Conservation (phyloP, 768 basidiomycete species). For the Rhodosporidiobolus sp. region DNA sequence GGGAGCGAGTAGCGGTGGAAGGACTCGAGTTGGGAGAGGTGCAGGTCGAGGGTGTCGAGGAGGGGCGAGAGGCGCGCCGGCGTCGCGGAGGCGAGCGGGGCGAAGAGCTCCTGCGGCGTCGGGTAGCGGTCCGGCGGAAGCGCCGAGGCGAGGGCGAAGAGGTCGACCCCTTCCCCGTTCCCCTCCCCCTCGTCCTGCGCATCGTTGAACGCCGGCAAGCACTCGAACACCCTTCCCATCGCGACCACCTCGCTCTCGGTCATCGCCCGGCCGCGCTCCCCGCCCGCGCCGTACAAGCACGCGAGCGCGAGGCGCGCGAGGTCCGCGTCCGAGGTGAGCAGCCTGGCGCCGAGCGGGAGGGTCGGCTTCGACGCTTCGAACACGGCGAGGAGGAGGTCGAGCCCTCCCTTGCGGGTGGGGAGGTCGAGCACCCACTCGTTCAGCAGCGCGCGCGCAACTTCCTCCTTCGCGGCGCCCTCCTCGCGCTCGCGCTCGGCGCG, state of each 20-base stretch:
- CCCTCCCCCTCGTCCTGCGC: background rate
- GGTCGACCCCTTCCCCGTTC: background rate
- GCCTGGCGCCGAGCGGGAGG: conserved; percentile 63
- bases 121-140: conserved; percentile 63
- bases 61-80: conserved; percentile 67
- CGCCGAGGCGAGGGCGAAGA: conserved; percentile 43
- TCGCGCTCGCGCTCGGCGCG: conserved; percentile 74
- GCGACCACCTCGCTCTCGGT: conserved; percentile 55
- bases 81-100: conserved; percentile 69
- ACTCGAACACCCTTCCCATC: conserved; percentile 93
- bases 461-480: conserved; percentile 56
- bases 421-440: conserved; percentile 38
- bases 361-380: conserved; percentile 93
- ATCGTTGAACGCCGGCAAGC: conserved; percentile 84
- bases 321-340: conserved; percentile 77
- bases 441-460: conserved; percentile 51
- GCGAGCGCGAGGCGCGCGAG: conserved; percentile 82
- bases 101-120: conserved; percentile 56
- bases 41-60: conserved; percentile 87
- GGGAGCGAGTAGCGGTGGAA: conserved; percentile 81
- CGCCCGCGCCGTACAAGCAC: conserved; percentile 69
- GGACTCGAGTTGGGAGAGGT: conserved; percentile 90
- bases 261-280: conserved; percentile 52
- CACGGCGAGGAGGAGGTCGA: conserved; percentile 67
- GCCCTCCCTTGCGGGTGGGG: conserved; percentile 65